A percentile compares a stretch with the other conserved stretches of the same genome.
Evolutionary conservation across 352 stramenopile genomes (phyloP).

Genomic region (Globisporangium middletonii): DNA sequence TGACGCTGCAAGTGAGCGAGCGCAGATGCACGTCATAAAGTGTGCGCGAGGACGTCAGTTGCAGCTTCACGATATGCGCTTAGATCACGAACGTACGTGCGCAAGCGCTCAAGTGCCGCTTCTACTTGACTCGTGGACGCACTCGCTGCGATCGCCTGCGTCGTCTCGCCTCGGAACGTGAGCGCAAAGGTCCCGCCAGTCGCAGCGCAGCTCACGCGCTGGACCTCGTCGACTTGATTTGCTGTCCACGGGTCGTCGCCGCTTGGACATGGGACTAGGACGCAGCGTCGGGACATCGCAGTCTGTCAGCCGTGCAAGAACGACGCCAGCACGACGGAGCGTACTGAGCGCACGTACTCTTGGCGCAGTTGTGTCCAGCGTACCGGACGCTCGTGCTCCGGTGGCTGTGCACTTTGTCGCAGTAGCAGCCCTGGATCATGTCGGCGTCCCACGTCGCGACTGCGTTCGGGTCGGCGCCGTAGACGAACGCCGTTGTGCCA

Average conservation of each 20-base stretch:
- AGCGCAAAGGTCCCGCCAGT: conserved; percentile 71
- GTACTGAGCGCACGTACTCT: conserved; percentile 22
- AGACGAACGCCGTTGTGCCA: conserved; percentile 37
- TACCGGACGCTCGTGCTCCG: conserved; percentile 44
- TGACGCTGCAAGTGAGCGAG: conserved; percentile 30
- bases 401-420: conserved; percentile 68
- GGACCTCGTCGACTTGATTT: conserved; percentile 68
- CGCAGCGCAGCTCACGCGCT: conserved; percentile 62
- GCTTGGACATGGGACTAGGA: conserved; percentile 56
- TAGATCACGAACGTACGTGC: conserved; percentile 27
- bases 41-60: too few relatives aligned
- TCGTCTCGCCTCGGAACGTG: conserved; percentile 70
- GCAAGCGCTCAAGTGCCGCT: conserved; percentile 42
- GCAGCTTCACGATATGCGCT: too few relatives aligned
- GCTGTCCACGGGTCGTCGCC: conserved; percentile 87
- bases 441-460: conserved; percentile 84
- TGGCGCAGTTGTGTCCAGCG: conserved; percentile 72
- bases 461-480: conserved; percentile 71
- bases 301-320: neutral
- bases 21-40: neutral
- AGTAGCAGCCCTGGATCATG: conserved; percentile 82
- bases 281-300: neutral
- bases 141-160: conserved; percentile 25
- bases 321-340: neutral
- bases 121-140: conserved; percentile 22